These are phyloP conservation scores for Pulveroboletus sp. DNA, from an alignment of 768 basidiomycete genomes.

Conservation along the genomic window DNA sequence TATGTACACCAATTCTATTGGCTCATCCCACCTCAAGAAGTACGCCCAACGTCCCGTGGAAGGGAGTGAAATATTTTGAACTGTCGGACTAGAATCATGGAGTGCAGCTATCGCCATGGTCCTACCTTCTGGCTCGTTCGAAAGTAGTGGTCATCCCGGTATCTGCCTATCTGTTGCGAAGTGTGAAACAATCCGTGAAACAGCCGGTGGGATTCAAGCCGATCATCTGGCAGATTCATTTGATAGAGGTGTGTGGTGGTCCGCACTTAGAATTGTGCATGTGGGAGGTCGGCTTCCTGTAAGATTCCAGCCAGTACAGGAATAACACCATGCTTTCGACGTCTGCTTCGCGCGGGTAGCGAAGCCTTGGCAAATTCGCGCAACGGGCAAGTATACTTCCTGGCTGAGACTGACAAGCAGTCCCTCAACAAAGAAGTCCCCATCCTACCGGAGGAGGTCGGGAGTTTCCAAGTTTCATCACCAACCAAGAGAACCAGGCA, in stretches of 20 bases:
- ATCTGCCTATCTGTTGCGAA: background rate
- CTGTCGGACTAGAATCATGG: background rate
- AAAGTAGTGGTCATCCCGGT: background rate
- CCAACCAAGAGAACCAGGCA: background rate
- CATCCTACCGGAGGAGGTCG: background rate
- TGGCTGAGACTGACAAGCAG: background rate
- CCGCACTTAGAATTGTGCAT: background rate
- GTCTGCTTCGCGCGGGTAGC: background rate
- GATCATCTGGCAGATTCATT: background rate
- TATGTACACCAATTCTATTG: background rate
- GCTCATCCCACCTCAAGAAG: slow-evolving; percentile 8
- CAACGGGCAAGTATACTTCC: background rate
- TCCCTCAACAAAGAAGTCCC: background rate
- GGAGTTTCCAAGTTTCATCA: background rate
- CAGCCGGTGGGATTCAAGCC: background rate
- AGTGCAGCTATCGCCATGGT: background rate
- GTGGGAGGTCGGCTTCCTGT: background rate
- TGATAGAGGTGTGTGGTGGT: background rate
- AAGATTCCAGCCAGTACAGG: background rate
- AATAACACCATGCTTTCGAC: background rate
- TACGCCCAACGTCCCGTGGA: background rate
- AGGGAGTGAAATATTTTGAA: background rate
- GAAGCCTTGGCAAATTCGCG: background rate
- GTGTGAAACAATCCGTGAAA: background rate
- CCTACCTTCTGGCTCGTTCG: background rate